Conservation (phyloP, 1,139 yeast species). For the Zygotorulaspora mrakii region DNA sequence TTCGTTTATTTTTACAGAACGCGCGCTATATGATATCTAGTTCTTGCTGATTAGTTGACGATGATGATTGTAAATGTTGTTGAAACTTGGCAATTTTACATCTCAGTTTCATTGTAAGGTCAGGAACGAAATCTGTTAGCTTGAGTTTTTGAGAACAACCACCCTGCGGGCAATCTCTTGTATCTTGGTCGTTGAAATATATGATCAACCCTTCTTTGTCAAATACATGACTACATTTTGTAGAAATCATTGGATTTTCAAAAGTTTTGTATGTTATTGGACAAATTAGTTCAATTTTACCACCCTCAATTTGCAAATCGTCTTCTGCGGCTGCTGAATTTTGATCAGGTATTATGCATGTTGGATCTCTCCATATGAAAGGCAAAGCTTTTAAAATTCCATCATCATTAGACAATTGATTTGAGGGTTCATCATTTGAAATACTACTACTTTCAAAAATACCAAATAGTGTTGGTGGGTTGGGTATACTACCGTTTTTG, state of each 20-base stretch:
- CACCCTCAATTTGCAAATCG: slow-evolving; percentile 63
- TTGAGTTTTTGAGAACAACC: slow-evolving; percentile 31
- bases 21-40: slow-evolving; percentile 1
- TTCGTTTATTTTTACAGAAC: no score
- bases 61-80: neutral
- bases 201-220: slow-evolving; percentile 46
- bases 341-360: slow-evolving; percentile 25
- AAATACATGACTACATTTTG: slow-evolving; percentile 56
- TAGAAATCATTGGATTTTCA: slow-evolving; percentile 51
- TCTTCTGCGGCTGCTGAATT: slow-evolving; percentile 42
- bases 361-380: slow-evolving; percentile 30
- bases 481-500: slow-evolving; percentile 3
- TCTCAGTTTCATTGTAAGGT: slow-evolving; percentile 32
- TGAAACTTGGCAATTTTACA: slow-evolving; percentile 18
- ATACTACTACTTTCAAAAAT: no score
- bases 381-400: slow-evolving; percentile 24
- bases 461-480: slow-evolving; percentile 5
- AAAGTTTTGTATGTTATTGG: slow-evolving; percentile 57
- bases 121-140: slow-evolving; percentile 27
- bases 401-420: slow-evolving; percentile 10
- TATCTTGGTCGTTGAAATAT: slow-evolving; percentile 20
- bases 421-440: no score
- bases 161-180: slow-evolving; percentile 33
- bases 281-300: slow-evolving; percentile 58
- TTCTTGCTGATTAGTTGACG: neutral